Base-by-base conservation (phyloP, 495 filamentous ascomycete species). In the Penicillium atrosanguineum region DNA sequence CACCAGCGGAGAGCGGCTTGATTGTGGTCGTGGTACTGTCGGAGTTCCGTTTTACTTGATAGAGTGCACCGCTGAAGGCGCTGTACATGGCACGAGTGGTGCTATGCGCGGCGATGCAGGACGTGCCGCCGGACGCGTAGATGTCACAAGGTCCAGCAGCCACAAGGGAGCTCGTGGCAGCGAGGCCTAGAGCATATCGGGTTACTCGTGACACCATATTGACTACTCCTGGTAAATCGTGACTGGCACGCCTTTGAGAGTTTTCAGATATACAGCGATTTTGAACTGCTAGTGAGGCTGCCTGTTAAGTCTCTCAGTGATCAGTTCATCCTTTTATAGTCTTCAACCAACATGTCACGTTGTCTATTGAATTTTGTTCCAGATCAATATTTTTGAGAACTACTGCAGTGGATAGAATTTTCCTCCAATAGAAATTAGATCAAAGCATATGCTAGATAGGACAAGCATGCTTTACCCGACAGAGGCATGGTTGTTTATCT, bases 81-180 rank as follows among this genome's bases (percentile, higher is more conserved):
- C 63, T 74, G 60, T 83, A 84, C 23, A 84, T 57, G 47, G 79
- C 78, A n/a, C 81, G 79, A 59, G 80, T 83, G 52, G 80, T 82
- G 66, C 79, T 80, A 68, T 83, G 81, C 3, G 81, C 81, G 4
- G 81, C 80, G 49, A 84, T 59, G 52, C 81, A 84, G 49, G 81
- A 77, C 4, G 79, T 80, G 56, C 67, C 64, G 7, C 78, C 78
- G 3, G 74, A 66, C 28, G 71, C 28, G 64, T 83, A 84, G 57
- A 84, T 70, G 48, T 84, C 81, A 51, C 81, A 84, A 23, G 81
- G 79, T 15, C 69, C 78, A 45, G 79, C 79, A 15, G 63, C 54
- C 31, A 75, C 76, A 42, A 80, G 62, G 26, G 74, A 73, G 45
- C 52, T 59, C 14, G 64, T 65, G 58, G 62, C 70, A 48, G 68